Percentiles rank a stretch among this genome's conserved stretches.
phyloP scores from a whole-genome alignment of 2,329 filamentous ascomycete genomes.

The Exophiala aquamarina region DNA sequence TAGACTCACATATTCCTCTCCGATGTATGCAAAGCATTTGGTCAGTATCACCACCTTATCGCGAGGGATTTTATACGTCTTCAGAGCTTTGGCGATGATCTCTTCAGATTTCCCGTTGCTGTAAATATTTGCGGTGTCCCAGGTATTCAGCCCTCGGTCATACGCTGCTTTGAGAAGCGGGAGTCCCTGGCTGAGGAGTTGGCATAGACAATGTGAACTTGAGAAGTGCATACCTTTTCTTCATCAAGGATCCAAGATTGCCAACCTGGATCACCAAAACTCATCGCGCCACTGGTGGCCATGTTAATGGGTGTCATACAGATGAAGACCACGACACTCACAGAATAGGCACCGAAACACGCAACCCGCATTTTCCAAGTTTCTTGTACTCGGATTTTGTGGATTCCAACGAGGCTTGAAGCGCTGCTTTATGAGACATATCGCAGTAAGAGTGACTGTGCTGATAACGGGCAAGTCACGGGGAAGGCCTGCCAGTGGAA shows the following conservation, averaged over 20 bases:
- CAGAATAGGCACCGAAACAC: slow-evolving; percentile 18
- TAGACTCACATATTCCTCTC: slow-evolving; percentile 27
- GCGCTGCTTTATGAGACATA: slow-evolving; percentile 1
- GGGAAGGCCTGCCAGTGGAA: too few species aligned
- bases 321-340: background rate
- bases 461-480: too few species aligned
- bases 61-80: slow-evolving; percentile 57
- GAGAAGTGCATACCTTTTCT: slow-evolving; percentile 3
- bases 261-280: slow-evolving; percentile 33
- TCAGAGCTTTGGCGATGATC: slow-evolving; percentile 66
- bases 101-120: slow-evolving; percentile 60
- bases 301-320: too few species aligned
- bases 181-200: slow-evolving; percentile 1
- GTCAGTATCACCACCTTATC: slow-evolving; percentile 58
- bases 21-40: slow-evolving; percentile 49
- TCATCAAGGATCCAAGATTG: slow-evolving; percentile 24
- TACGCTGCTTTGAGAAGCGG: slow-evolving; percentile 25
- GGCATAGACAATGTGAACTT: too few species aligned
- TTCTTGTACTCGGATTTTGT: slow-evolving; percentile 22
- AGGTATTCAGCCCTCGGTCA: slow-evolving; percentile 23
- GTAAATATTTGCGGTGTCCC: slow-evolving; percentile 49
- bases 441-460: too few species aligned
- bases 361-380: slow-evolving; percentile 17
- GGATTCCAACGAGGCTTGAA: background rate
- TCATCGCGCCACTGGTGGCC: slow-evolving; percentile 40